Conservation (phyloP, 108 stramenopile species). For the Cyclotella sp. region DNA sequence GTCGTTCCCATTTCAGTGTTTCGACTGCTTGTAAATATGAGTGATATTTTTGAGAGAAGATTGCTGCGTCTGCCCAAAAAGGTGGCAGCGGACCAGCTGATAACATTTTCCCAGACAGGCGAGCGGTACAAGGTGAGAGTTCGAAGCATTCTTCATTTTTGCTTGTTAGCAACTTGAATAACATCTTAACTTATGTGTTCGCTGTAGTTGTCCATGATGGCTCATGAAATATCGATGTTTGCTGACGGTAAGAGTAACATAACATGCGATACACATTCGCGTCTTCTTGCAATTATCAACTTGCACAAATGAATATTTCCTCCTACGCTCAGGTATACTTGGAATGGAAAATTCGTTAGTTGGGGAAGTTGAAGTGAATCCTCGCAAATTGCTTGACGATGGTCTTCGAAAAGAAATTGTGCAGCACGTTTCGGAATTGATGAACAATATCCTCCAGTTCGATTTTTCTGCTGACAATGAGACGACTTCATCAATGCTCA, state of each 20-base stretch:
- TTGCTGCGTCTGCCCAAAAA: constrained; percentile 48
- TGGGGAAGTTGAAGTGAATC: constrained; percentile 68
- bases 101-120: constrained; percentile 53
- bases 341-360: constrained; percentile 68
- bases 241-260: constrained; percentile 53
- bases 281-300: not conserved
- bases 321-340: constrained; percentile 41
- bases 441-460: constrained; percentile 56
- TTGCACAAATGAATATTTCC: not conserved
- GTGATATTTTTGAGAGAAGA: constrained; percentile 38
- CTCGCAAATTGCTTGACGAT: constrained; percentile 61
- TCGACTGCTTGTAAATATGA: constrained; percentile 57
- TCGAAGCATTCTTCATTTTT: not conserved
- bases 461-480: constrained; percentile 53
- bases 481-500: constrained; percentile 37
- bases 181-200: not conserved
- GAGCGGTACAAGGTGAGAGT: constrained; percentile 40
- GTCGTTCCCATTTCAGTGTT: constrained; percentile 69
- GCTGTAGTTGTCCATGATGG: constrained; percentile 52
- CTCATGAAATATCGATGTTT: constrained; percentile 67
- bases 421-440: constrained; percentile 41
- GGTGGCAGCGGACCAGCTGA: constrained; percentile 56
- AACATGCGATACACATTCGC: not conserved
- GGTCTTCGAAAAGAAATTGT: constrained; percentile 72
- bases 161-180: not conserved